Base-by-base conservation (phyloP, 352 stramenopile genomes). In the Globisporangium radiosum region DNA sequence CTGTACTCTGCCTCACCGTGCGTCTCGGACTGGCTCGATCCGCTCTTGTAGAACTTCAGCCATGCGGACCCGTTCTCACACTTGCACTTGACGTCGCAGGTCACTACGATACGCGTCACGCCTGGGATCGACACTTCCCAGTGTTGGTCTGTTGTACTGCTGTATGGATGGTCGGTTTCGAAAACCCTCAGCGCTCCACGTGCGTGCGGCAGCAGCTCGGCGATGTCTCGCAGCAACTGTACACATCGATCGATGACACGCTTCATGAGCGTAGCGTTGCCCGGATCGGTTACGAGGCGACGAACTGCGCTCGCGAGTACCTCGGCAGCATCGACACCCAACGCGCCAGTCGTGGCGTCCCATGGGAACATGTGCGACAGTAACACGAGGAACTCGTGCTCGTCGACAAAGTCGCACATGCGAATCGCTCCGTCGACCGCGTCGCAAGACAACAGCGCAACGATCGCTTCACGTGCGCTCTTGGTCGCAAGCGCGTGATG, bases 91-190 rank as follows among this genome's bases (percentile, higher is more conserved):
- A 71, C 51, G 68, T 95, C 84, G 65, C 92, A 95, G 9, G 80
- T 63, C 8, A 95, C 63, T 19, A 80, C 67, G 25, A 94, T 87
- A 54, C 71, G 71, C 33, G 65, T 78, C 5, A 82, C 86, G 15
- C 84, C 84, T 11, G 81, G 76, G 59, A 95, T 79, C 17, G 65
- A 75, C 7, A 92, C 54, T 52, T 79, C 65, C 80, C 81, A 90
- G 54, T 87, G 84, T 44, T 85, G 70, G 39, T 93, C 78, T 7
- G 62, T 62, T 45, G 90, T 86, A 62, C 89, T 78, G 2, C 59
- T 55, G 62, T 94, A 94, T 14, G 84, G 84, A 58, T 95, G 86
- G 1, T 58, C 52, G 38, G 77, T 92, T 74, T 95, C 86, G 25
- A 92, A 25, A 11, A 79, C 58, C 0, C 75, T 73, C 10, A 88